Percentiles rank a stretch among this genome's conserved stretches.
Evolutionary conservation across 306 rosid genomes (phyloP).

Genomic region (Sindora glabra): DNA sequence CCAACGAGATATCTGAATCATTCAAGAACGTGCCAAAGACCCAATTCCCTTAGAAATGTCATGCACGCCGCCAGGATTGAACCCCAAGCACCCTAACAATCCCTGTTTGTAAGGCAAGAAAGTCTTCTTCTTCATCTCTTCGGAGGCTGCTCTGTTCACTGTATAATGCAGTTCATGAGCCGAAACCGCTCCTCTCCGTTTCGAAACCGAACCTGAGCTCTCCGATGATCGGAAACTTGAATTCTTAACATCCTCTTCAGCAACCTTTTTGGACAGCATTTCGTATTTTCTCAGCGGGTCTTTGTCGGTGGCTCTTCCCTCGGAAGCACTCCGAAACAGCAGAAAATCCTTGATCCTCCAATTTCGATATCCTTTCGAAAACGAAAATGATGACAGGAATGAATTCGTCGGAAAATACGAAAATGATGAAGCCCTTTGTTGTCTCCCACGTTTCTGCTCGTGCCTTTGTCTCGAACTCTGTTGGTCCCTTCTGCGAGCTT

Average conservation of each 20-base stretch:
- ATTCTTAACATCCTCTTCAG: constrained; percentile 43
- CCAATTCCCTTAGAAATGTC: constrained; percentile 45
- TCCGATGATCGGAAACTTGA: constrained; percentile 74
- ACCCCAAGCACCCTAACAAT: constrained; percentile 70
- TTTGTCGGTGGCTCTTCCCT: constrained; percentile 61
- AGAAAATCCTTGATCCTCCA: constrained; percentile 72
- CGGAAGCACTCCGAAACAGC: constrained; percentile 81
- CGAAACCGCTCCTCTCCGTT: constrained; percentile 62
- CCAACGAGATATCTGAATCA: constrained; percentile 17
- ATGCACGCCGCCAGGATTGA: constrained; percentile 48
- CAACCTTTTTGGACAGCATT: constrained; percentile 36
- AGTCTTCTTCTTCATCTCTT: constrained; percentile 82
- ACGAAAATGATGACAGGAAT: constrained; percentile 52
- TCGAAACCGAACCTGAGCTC: constrained; percentile 51
- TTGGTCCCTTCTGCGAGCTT: constrained; percentile 10
- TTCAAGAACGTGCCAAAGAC: constrained; percentile 42
- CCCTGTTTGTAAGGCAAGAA: constrained; percentile 86
- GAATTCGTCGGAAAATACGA: background rate
- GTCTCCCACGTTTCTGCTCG: constrained; percentile 40
- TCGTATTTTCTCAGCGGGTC: constrained; percentile 46
- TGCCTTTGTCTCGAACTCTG: background rate
- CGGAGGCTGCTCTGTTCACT: constrained; percentile 80
- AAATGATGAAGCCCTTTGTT: constrained; percentile 11
- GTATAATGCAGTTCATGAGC: constrained; percentile 86
- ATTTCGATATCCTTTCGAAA: constrained; percentile 50